A percentile compares a stretch with the other conserved stretches of the same genome.
Conservation (phyloP, 2,329 filamentous ascomycete genomes). For the Exophiala sideris region DNA sequence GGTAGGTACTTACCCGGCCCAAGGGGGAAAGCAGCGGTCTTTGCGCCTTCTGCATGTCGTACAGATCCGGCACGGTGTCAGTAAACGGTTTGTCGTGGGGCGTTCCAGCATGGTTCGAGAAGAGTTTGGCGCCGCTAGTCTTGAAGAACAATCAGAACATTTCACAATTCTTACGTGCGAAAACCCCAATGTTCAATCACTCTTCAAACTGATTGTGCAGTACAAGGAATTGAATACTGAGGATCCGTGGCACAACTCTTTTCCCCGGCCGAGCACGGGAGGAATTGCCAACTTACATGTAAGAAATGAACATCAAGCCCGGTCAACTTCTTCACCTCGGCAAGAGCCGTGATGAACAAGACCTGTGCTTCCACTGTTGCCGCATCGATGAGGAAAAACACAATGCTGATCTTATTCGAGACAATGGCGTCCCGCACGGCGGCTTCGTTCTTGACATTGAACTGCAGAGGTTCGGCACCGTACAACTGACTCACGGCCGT, state of each 20-base stretch:
- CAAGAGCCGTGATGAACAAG: constrained; percentile 47
- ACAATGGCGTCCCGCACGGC: constrained; percentile 39
- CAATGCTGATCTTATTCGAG: constrained; percentile 44
- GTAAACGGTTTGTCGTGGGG: constrained; percentile 40
- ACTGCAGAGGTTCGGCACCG: constrained; percentile 40
- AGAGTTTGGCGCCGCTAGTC: constrained; percentile 52
- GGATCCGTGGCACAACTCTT: background rate
- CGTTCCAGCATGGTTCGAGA: constrained; percentile 46
- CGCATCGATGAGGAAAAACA: constrained; percentile 49
- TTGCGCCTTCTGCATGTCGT: constrained; percentile 42
- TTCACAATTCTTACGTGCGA: too few species aligned
- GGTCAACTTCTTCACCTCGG: constrained; percentile 41
- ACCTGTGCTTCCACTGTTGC: constrained; percentile 33
- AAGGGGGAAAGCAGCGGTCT: constrained; percentile 24
- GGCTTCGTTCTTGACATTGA: constrained; percentile 38
- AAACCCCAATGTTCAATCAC: too few species aligned
- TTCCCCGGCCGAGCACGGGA: background rate
- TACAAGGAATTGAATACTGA: too few species aligned
- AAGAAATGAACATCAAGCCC: constrained; percentile 48
- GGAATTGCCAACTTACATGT: constrained; percentile 26
- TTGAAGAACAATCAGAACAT: background rate
- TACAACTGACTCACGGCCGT: constrained; percentile 41
- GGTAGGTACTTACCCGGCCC: constrained; percentile 26
- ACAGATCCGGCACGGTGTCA: constrained; percentile 45
- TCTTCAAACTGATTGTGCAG: too few species aligned